Evolutionary conservation across 225 moss, liverwort and hornwort genomes (phyloP).

Genomic region (Marchantia polymorpha): DNA sequence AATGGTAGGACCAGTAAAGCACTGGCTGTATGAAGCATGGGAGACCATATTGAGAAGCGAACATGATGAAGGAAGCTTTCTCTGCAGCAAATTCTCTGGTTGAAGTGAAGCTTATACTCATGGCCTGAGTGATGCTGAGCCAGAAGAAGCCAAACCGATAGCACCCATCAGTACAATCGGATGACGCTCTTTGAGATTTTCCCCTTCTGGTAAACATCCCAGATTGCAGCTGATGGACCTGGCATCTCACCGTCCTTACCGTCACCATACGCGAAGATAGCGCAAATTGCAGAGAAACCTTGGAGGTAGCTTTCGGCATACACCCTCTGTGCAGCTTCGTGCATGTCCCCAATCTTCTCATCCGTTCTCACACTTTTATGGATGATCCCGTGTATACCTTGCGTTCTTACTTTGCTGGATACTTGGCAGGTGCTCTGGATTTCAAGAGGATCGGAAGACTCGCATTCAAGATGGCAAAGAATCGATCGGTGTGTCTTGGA

Average conservation of each 20-base stretch:
- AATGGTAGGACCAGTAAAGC: conserved; percentile 53
- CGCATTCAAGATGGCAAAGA: background rate
- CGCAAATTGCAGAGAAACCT: conserved; percentile 68
- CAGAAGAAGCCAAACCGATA: conserved; percentile 52
- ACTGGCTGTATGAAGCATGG: conserved; percentile 63
- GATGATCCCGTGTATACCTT: conserved; percentile 63
- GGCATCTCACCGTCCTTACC: conserved; percentile 73
- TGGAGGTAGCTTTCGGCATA: conserved; percentile 61
- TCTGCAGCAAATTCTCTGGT: conserved; percentile 70
- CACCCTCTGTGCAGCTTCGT: conserved; percentile 60
- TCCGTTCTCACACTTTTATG: conserved; percentile 55
- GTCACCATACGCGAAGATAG: conserved; percentile 66
- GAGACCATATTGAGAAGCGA: conserved; percentile 63
- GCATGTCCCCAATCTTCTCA: conserved; percentile 45
- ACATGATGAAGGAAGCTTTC: conserved; percentile 70
- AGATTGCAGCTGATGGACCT: conserved; percentile 59
- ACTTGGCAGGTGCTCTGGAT: conserved; percentile 30
- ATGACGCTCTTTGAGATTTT: conserved; percentile 33
- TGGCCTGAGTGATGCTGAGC: conserved; percentile 65
- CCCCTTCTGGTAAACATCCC: conserved; percentile 55
- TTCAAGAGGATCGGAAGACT: background rate
- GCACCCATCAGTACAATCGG: conserved; percentile 60
- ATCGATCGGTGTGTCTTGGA: too few relatives aligned
- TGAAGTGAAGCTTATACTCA: conserved; percentile 71
- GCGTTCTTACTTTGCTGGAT: conserved; percentile 49